phyloP scores from a whole-genome alignment of 2,329 filamentous ascomycete genomes.

The Aspergillus sclerotialis region DNA sequence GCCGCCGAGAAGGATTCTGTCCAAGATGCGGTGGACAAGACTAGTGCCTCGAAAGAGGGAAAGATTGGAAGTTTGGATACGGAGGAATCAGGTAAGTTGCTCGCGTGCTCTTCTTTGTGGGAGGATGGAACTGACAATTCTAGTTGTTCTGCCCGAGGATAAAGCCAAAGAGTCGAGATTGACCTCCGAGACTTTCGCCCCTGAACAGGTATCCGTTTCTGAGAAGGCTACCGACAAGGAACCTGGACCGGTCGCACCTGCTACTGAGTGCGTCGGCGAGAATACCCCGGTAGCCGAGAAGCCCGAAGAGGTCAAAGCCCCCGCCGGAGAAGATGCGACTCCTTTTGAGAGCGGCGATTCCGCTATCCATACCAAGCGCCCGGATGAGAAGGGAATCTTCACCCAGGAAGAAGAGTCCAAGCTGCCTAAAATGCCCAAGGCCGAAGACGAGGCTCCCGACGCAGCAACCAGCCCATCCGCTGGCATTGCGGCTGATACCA shows the following conservation, averaged over 20 bases:
- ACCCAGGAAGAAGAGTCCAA: constrained; percentile 23
- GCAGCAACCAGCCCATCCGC: constrained; percentile 2
- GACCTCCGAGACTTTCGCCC: constrained; percentile 10
- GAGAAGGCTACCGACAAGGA: no score
- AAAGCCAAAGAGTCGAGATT: constrained; percentile 12
- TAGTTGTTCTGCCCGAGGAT: constrained; percentile 15
- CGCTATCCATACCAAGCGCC: constrained; percentile 24
- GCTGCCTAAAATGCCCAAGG: constrained; percentile 29
- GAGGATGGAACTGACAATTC: constrained; percentile 1
- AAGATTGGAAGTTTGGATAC: constrained; percentile 11
- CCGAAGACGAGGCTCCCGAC: constrained; percentile 18
- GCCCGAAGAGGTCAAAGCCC: constrained; percentile 8
- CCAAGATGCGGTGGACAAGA: constrained; percentile 16
- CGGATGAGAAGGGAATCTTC: constrained; percentile 28
- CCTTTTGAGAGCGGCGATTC: no score
- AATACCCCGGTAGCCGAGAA: constrained; percentile 12
- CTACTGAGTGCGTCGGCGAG: constrained; percentile 2
- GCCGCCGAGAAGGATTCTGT: constrained; percentile 6
- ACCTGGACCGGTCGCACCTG: constrained; percentile 11
- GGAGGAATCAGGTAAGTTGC: constrained; percentile 9
- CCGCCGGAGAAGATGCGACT: constrained; percentile 8
- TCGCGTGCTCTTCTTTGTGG: constrained; percentile 8
- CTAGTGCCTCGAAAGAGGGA: constrained; percentile 15
- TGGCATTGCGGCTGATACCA: no score
- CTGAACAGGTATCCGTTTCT: no score